Percentiles rank a stretch among this genome's conserved stretches.
phyloP scores from a whole-genome alignment of 2,329 filamentous ascomycete species.

The Trichoderma brevicompactum region DNA sequence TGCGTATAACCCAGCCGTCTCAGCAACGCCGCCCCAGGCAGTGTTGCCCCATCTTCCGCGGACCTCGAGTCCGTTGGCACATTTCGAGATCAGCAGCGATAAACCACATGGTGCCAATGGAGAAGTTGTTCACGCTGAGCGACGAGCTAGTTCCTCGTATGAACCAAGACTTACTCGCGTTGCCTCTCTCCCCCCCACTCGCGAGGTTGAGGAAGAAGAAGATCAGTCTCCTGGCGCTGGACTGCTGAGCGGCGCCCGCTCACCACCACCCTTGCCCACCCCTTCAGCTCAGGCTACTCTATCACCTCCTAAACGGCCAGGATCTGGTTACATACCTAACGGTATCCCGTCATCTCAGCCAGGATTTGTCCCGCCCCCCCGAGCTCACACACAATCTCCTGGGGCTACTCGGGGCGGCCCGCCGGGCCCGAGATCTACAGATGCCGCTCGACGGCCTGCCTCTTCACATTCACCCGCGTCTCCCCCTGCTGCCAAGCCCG shows the following conservation, averaged over 20 bases:
- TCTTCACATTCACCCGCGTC: constrained; percentile 55
- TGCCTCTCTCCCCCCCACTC: constrained; percentile 63
- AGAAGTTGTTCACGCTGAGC: constrained; percentile 50
- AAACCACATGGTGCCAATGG: constrained; percentile 42
- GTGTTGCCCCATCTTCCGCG: constrained; percentile 63
- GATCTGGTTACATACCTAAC: constrained; percentile 57
- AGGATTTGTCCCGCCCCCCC: constrained; percentile 59
- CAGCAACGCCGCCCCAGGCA: constrained; percentile 48
- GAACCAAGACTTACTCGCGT: constrained; percentile 60
- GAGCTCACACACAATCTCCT: constrained; percentile 67
- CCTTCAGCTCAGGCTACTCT: constrained; percentile 49
- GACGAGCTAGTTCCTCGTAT: constrained; percentile 57
- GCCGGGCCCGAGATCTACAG: constrained; percentile 40
- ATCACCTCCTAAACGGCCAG: constrained; percentile 61
- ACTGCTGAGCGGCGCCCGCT: constrained; percentile 37
- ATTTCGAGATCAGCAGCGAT: constrained; percentile 61
- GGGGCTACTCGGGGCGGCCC: constrained; percentile 50
- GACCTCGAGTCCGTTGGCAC: constrained; percentile 68
- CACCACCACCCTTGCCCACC: constrained; percentile 35
- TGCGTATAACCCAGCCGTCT: constrained; percentile 46
- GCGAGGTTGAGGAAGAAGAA: constrained; percentile 62
- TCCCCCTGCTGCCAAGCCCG: constrained; percentile 38
- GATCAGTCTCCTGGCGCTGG: constrained; percentile 35
- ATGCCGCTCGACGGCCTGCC: constrained; percentile 58
- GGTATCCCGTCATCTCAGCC: constrained; percentile 38